Percentiles rank a stretch among this genome's conserved stretches.
These are phyloP conservation scores for Aspergillus clavatus DNA, from an alignment of 2,329 filamentous ascomycete species.

Conservation along the genomic window DNA sequence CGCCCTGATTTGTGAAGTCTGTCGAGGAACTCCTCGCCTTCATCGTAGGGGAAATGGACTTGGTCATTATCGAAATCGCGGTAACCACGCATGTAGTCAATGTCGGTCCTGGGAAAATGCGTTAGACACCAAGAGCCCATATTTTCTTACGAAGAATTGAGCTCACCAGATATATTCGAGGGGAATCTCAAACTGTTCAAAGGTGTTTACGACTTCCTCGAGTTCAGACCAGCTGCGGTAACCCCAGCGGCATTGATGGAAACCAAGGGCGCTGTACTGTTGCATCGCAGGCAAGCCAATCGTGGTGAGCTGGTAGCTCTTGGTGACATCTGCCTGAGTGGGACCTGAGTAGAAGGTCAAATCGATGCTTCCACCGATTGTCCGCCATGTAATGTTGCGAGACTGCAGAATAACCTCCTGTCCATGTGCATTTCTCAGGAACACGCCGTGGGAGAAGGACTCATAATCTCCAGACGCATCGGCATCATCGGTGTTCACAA, in stretches of 20 bases:
- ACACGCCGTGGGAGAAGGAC: conserved; percentile 71
- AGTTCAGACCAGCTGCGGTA: conserved; percentile 68
- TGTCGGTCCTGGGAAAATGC: conserved; percentile 35
- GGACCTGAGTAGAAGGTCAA: conserved; percentile 76
- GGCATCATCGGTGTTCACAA: conserved; percentile 51
- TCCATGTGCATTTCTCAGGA: conserved; percentile 69
- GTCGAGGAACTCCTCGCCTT: conserved; percentile 49
- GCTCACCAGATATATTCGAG: conserved; percentile 47
- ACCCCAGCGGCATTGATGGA: conserved; percentile 79
- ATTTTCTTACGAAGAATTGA: too few relatives aligned
- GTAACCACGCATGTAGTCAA: conserved; percentile 57
- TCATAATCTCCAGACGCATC: conserved; percentile 53
- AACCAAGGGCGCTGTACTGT: conserved; percentile 76
- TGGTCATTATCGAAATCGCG: conserved; percentile 56
- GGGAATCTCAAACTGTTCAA: conserved; percentile 53
- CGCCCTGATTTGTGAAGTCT: conserved; percentile 51
- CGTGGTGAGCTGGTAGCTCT: conserved; percentile 63
- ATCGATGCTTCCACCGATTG: conserved; percentile 71
- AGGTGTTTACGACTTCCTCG: conserved; percentile 53
- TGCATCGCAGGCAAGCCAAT: conserved; percentile 71
- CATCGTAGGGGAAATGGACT: conserved; percentile 47
- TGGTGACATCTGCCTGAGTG: conserved; percentile 61
- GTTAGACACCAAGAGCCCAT: too few relatives aligned
- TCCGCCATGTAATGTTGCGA: conserved; percentile 65
- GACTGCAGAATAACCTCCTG: conserved; percentile 66